A percentile compares a stretch with the other conserved stretches of the same genome.
phyloP scores from a whole-genome alignment of 768 basidiomycete species.

The Lactifluus rugatus region DNA sequence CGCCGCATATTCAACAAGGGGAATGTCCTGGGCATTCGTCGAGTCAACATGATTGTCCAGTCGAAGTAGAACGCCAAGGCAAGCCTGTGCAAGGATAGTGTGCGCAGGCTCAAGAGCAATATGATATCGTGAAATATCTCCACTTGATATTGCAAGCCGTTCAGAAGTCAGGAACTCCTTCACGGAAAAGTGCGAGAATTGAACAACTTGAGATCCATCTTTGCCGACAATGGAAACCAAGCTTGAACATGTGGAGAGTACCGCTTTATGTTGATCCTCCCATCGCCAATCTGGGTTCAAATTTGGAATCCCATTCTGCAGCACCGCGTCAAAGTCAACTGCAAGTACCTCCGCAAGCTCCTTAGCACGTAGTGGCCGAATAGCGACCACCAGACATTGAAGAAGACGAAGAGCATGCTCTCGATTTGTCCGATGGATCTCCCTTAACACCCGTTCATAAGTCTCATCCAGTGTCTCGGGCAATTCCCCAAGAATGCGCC shows the following conservation, averaged over 20 bases:
- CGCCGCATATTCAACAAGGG: neutral
- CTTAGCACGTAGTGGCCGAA: neutral
- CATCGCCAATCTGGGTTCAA: neutral
- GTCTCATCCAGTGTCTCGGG: constrained; percentile 1
- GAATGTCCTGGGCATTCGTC: neutral
- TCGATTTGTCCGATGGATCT: neutral
- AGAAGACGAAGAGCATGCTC: neutral
- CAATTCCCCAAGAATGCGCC: neutral
- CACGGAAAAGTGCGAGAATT: constrained; percentile 8
- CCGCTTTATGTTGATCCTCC: neutral
- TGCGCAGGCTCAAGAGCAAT: neutral
- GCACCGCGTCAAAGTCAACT: constrained; percentile 3
- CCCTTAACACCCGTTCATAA: neutral
- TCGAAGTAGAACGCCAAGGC: neutral
- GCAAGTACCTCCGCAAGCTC: constrained; percentile 3
- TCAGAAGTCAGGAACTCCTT: constrained; percentile 3
- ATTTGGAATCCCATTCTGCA: neutral
- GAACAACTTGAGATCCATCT: neutral
- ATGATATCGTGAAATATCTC: neutral
- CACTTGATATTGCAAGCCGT: neutral
- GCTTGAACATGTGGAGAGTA: constrained; percentile 8
- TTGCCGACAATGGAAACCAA: neutral
- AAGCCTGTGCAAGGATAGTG: constrained; percentile 1
- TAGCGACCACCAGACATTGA: neutral
- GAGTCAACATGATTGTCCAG: neutral